Evolutionary conservation across 2,329 filamentous ascomycete species (phyloP), one percentile per base, ranked within the genome.

Genomic region (Phaeophleospora eucalypticola): DNA sequence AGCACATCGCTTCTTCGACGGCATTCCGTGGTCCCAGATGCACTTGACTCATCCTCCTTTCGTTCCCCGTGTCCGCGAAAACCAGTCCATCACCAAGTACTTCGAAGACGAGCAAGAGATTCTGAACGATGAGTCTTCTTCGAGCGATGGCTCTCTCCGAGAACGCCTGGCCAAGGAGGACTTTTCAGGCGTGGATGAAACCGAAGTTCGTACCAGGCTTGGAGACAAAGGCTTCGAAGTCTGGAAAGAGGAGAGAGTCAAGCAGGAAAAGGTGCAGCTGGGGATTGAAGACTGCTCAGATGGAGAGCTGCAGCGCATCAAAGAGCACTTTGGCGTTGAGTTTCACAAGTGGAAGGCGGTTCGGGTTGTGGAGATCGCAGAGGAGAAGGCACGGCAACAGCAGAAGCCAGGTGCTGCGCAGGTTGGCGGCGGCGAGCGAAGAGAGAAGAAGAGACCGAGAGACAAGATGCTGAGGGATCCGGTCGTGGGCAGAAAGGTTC

Each of bases 41-140:
- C 86, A 93, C 60, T 69, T 78, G 27, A 77, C 81, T 45, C 72
- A 73, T 7, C 90, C 91, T 0, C 90, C 90, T 0, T 91, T 94
- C 59, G 73, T 94, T 1, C 91, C 91, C 0, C 77, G 81, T 8
- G 82, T 96, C 18, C 62, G 65, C 9, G 65, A 68, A 32, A 65
- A 66, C 18, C 72, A 75, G 51, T 61, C 65, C 12, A 72, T 76
- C 62, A 93, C 89, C 1, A 87, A 86, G 59, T 97, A 95, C 64
- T 97, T 97, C 62, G 87, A 95, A 48, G 84, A 89, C 41, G 87
- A 89, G 54, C 82, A 87, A 34, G 75, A 84, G 20, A 81, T 91
- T 42, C 58, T 74, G 50, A 70, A 63, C 15, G 64, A 61, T n/a
- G 57, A 60, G 15, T 10, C 12, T 4, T 54, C 50, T 7, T 63